A percentile compares a stretch with the other conserved stretches of the same genome.
Conservation (phyloP, 2,329 filamentous ascomycete genomes). For the Monilinia laxa region DNA sequence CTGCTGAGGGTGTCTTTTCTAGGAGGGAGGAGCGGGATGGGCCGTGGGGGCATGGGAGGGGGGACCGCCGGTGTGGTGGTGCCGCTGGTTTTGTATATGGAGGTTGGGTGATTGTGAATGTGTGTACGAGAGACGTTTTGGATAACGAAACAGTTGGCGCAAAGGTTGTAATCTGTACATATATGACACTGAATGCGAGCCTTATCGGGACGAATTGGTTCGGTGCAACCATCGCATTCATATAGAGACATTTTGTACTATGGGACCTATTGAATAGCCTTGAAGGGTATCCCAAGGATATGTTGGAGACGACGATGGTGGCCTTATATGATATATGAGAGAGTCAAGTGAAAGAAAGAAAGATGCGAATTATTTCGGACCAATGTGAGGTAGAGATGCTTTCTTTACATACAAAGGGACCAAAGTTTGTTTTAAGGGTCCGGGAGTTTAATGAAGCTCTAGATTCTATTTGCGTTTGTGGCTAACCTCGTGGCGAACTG, state of each 20-base stretch:
- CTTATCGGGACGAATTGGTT: slow-evolving; percentile 15
- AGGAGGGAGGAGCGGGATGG: slow-evolving; percentile 27
- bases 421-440: background rate
- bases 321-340: background rate
- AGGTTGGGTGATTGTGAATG: slow-evolving; percentile 22
- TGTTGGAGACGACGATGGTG: background rate
- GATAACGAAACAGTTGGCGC: slow-evolving; percentile 35
- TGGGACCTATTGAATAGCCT: background rate
- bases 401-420: background rate
- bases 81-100: slow-evolving; percentile 28
- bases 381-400: background rate
- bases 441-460: slow-evolving; percentile 2
- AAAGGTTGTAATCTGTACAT: slow-evolving; percentile 30
- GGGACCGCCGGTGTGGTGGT: slow-evolving; percentile 27
- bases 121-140: slow-evolving; percentile 29
- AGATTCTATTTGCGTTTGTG: background rate
- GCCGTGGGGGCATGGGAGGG: slow-evolving; percentile 24
- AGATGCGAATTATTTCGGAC: slow-evolving; percentile 2
- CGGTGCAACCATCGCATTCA: slow-evolving; percentile 15
- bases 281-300: slow-evolving; percentile 4
- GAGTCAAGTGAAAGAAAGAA: background rate
- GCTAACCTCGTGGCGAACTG: background rate
- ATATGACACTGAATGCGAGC: slow-evolving; percentile 19
- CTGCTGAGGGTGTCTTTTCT: slow-evolving; percentile 18
- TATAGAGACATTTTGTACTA: slow-evolving; percentile 20